Evolutionary conservation across 116 monocot genomes (phyloP).

Genomic region (Dioscorea cayenensis): DNA sequence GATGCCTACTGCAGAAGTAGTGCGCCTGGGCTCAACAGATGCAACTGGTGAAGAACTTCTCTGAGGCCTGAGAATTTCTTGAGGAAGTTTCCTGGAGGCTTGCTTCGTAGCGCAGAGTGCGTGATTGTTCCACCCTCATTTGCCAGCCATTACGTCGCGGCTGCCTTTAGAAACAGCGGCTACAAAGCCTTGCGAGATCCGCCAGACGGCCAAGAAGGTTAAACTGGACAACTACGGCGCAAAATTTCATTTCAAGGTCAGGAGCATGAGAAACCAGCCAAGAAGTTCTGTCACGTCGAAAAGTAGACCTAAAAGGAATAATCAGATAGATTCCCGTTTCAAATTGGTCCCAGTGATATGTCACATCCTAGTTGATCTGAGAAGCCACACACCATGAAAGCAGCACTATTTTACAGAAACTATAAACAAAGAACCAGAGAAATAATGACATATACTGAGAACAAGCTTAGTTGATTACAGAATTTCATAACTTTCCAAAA

Average conservation of each 20-base stretch:
- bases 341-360: no score
- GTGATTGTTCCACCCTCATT: slow-evolving; percentile 24
- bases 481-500: no score
- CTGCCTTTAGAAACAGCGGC: slow-evolving; percentile 75
- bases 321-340: no score
- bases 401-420: no score
- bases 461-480: no score
- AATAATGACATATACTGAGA: no score
- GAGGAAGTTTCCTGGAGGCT: slow-evolving; percentile 28
- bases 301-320: no score
- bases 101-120: slow-evolving; percentile 31
- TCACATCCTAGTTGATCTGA: no score
- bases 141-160: slow-evolving; percentile 25
- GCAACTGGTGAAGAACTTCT: slow-evolving; percentile 35
- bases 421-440: no score
- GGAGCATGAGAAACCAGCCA: not conserved
- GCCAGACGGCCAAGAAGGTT: slow-evolving; percentile 50
- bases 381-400: no score
- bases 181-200: slow-evolving; percentile 64
- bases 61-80: slow-evolving; percentile 41
- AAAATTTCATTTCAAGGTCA: slow-evolving; percentile 9
- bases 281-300: no score
- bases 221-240: slow-evolving; percentile 68
- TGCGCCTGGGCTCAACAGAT: slow-evolving; percentile 27
- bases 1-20: slow-evolving; percentile 43